A percentile compares a stretch with the other conserved stretches of the same genome.
phyloP scores from a whole-genome alignment of 2,329 filamentous ascomycete genomes.

The Colletotrichum scovillei region DNA sequence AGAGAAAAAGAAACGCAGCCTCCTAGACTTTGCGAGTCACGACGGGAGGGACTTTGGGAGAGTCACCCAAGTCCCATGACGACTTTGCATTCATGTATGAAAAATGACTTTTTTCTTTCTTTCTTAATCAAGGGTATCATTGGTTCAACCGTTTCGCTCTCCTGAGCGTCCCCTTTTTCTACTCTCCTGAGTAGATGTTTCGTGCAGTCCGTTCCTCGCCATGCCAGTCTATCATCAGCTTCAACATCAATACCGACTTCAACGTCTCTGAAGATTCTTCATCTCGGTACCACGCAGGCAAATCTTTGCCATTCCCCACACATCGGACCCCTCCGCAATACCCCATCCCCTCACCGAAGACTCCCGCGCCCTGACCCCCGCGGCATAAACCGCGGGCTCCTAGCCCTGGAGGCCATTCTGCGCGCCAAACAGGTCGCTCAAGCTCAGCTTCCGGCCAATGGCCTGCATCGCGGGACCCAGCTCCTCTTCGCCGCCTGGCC shows the following conservation, averaged over 20 bases:
- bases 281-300: not conserved
- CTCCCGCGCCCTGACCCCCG: not conserved
- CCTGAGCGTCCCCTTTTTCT: not conserved
- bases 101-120: conserved; percentile 21
- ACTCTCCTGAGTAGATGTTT: not conserved
- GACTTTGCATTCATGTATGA: conserved; percentile 23
- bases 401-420: conserved; percentile 40
- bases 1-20: conserved; percentile 11
- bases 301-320: conserved; percentile 1
- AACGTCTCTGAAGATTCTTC: not conserved
- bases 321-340: not conserved
- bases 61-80: conserved; percentile 2
- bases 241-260: not conserved
- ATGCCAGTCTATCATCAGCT: not conserved
- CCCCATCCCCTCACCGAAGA: not conserved
- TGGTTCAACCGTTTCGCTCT: conserved; percentile 2
- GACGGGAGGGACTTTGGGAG: not conserved
- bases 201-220: not conserved
- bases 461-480: conserved; percentile 56
- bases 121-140: conserved; percentile 34
- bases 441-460: conserved; percentile 55
- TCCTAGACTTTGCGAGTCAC: conserved; percentile 20
- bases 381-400: conserved; percentile 10
- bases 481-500: conserved; percentile 15
- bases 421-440: conserved; percentile 58